Conservation (phyloP, 2,329 filamentous ascomycete genomes). For the Paracorniculantispora psalliotae region DNA sequence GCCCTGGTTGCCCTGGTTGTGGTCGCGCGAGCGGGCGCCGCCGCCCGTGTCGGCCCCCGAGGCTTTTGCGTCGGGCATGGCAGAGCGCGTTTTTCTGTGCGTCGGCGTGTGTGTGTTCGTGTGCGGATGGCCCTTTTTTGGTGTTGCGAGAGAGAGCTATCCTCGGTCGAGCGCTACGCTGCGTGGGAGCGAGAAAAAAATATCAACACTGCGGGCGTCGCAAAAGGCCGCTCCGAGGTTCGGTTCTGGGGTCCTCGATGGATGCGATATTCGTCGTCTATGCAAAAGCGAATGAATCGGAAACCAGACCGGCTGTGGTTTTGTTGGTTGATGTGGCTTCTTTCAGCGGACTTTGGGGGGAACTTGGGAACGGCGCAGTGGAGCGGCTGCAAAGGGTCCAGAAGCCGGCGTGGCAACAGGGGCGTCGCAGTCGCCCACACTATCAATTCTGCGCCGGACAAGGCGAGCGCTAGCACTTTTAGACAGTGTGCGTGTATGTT, state of each 20-base stretch:
- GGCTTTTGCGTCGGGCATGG: conserved; percentile 37
- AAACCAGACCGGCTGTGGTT: background rate
- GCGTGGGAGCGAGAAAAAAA: background rate
- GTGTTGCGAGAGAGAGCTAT: background rate
- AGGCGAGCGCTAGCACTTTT: background rate
- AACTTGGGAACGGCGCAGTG: background rate
- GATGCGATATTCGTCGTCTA: conserved; percentile 1
- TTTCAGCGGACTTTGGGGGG: conserved; percentile 11
- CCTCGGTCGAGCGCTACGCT: conserved; percentile 3
- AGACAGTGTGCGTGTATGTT: no score
- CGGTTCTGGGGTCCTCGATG: background rate
- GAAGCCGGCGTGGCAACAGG: conserved; percentile 12
- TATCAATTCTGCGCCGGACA: conserved; percentile 2
- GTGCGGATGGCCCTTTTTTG: background rate
- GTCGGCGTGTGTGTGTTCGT: background rate
- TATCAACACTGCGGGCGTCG: background rate
- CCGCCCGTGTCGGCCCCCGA: conserved; percentile 49
- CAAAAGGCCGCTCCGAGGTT: background rate
- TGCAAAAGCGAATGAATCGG: conserved; percentile 4
- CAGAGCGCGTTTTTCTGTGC: background rate
- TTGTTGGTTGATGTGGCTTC: conserved; percentile 15
- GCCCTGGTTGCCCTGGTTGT: conserved; percentile 71
- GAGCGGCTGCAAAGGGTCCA: conserved; percentile 12
- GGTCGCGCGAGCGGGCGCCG: conserved; percentile 51
- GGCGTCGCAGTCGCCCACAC: background rate